phyloP scores from a whole-genome alignment of 73 alveolate species.

The Tetrahymena borealis region DNA sequence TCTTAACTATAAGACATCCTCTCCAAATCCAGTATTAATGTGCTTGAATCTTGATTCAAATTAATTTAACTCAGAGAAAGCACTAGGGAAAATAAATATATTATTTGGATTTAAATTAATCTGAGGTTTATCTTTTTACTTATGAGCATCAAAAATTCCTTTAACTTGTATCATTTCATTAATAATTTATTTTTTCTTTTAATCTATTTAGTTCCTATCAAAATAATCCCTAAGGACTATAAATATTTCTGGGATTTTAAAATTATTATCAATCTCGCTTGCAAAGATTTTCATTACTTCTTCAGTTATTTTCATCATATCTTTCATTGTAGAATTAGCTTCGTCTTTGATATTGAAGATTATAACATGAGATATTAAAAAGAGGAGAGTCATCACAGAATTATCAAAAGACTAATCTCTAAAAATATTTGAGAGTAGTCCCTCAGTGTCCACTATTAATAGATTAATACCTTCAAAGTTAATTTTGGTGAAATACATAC shows the following conservation, averaged over 20 bases:
- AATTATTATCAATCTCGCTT: not conserved
- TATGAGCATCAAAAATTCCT: not conserved
- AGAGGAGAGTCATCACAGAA: not conserved
- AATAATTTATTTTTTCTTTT: not conserved
- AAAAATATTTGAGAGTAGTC: not conserved
- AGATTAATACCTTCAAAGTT: not conserved
- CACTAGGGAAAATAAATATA: not conserved
- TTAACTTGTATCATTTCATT: not conserved
- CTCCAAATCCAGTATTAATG: not conserved
- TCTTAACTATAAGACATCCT: not conserved
- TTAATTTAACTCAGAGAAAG: not conserved
- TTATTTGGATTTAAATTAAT: not conserved
- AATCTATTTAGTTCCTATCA: not conserved
- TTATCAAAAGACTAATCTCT: not conserved
- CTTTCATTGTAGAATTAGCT: not conserved
- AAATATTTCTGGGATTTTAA: not conserved
- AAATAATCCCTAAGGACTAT: not conserved
- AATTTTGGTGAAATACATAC: slow-evolving; percentile 6
- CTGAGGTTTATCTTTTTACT: not conserved
- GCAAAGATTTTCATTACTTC: not conserved
- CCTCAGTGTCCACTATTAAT: not conserved
- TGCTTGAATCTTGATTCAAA: not conserved
- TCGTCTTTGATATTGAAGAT: not conserved
- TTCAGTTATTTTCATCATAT: not conserved
- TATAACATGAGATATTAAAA: not conserved